A percentile compares a stretch with the other conserved stretches of the same genome.
Evolutionary conservation across 108 stramenopile genomes (phyloP).

Genomic region (Nitzschia inconspicua): DNA sequence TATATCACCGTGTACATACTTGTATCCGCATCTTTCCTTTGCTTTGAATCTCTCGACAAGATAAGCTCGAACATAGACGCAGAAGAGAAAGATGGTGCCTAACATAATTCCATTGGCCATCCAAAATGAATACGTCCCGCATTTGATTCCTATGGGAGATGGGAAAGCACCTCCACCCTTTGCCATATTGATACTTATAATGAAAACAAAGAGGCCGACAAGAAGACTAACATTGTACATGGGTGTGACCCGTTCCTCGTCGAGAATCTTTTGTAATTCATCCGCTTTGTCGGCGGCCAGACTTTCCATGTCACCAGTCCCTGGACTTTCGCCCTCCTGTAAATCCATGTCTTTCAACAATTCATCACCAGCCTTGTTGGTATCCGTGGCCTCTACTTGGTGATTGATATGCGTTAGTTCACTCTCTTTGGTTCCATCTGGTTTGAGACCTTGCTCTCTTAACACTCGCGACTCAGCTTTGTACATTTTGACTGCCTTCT

Average conservation of each 20-base stretch:
- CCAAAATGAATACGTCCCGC: conserved; percentile 90
- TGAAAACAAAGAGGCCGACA: conserved; percentile 71
- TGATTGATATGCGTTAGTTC: conserved; percentile 32
- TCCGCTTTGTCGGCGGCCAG: background rate
- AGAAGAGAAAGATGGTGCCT: conserved; percentile 69
- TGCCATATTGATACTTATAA: conserved; percentile 83
- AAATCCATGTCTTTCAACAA: conserved; percentile 35
- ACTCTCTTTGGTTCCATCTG: conserved; percentile 30
- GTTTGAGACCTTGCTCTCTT: conserved; percentile 26
- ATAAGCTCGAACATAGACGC: conserved; percentile 54
- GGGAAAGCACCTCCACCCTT: conserved; percentile 91
- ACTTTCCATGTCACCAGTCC: background rate
- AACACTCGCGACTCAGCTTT: conserved; percentile 24
- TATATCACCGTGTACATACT: conserved; percentile 91
- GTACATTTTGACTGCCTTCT: conserved; percentile 82
- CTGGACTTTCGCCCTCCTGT: conserved; percentile 16
- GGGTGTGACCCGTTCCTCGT: conserved; percentile 44
- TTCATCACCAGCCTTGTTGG: conserved; percentile 20
- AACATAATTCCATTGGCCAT: conserved; percentile 71
- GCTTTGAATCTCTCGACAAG: conserved; percentile 58
- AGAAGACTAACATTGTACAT: conserved; percentile 55
- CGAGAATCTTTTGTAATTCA: conserved; percentile 42
- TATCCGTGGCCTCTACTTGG: conserved; percentile 1
- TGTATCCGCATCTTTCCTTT: conserved; percentile 69
- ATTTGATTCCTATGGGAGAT: conserved; percentile 87